These are phyloP conservation scores for Talaromyces sp. DNA, from an alignment of 2,329 filamentous ascomycete genomes.

Conservation along the genomic window DNA sequence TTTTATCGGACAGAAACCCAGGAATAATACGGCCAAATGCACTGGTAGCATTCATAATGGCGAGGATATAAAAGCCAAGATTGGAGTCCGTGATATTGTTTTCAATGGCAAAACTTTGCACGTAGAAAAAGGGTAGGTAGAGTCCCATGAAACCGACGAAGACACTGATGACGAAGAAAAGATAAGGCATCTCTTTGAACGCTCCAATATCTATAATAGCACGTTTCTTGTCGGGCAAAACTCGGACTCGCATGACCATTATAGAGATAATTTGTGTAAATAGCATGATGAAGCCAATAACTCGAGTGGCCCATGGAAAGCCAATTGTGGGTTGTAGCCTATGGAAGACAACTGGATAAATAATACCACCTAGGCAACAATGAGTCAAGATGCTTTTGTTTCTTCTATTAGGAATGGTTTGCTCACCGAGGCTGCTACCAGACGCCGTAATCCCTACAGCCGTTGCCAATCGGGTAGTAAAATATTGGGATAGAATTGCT, in stretches of 20 bases:
- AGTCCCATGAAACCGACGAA: conserved; percentile 44
- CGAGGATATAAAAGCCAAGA: conserved; percentile 1
- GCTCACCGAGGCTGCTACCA: conserved; percentile 25
- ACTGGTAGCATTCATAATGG: conserved; percentile 4
- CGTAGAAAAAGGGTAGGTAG: conserved; percentile 44
- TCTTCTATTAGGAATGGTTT: background rate
- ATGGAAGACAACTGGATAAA: conserved; percentile 60
- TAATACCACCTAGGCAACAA: conserved; percentile 47
- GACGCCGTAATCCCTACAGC: conserved; percentile 26
- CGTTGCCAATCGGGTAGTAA: conserved; percentile 22
- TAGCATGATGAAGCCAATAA: conserved; percentile 58
- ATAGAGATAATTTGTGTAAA: conserved; percentile 51
- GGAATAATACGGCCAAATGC: conserved; percentile 3
- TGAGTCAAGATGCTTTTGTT: background rate
- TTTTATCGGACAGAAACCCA: conserved; percentile 1
- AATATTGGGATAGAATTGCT: conserved; percentile 24
- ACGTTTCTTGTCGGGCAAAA: conserved; percentile 25
- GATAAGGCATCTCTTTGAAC: conserved; percentile 36
- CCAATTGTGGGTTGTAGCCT: conserved; percentile 51
- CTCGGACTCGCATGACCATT: conserved; percentile 42
- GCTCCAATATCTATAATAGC: conserved; percentile 34
- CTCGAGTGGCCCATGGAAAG: conserved; percentile 56
- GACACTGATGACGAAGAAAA: conserved; percentile 32
- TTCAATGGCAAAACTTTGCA: conserved; percentile 3
- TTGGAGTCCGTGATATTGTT: background rate